Percentiles rank a stretch among this genome's conserved stretches.
Conservation (phyloP, 495 filamentous ascomycete genomes). For the Talaromyces trachyspermus region DNA sequence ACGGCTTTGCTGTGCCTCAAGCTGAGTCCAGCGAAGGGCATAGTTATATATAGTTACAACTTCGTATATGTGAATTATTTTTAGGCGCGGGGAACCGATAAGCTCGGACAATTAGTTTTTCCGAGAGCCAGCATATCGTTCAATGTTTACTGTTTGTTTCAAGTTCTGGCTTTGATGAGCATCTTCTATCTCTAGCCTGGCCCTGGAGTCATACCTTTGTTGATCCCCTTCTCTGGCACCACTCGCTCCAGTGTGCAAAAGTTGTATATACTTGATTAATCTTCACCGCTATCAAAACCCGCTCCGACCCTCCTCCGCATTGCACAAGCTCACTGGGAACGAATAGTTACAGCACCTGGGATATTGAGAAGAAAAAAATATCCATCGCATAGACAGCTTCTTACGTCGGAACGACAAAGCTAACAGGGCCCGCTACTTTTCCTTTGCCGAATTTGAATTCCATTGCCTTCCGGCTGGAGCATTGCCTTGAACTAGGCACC, state of each 20-base stretch:
- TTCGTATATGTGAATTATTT: too few species aligned
- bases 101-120: slow-evolving; percentile 2
- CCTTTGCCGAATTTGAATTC: not conserved
- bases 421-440: not conserved
- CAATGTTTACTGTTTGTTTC: slow-evolving; percentile 1
- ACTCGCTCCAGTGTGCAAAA: not conserved
- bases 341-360: too few species aligned
- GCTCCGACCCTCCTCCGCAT: slow-evolving; percentile 5
- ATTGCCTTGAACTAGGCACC: slow-evolving; percentile 10
- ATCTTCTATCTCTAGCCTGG: too few species aligned
- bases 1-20: too few species aligned
- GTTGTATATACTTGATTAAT: not conserved
- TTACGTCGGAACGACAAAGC: too few species aligned
- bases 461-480: not conserved
- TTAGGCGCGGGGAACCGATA: slow-evolving; percentile 4
- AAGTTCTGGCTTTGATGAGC: too few species aligned
- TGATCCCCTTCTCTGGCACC: not conserved
- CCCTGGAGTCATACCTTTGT: not conserved
- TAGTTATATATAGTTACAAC: too few species aligned
- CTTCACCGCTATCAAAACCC: not conserved
- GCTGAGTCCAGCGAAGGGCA: too few species aligned
- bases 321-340: not conserved
- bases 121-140: not conserved
- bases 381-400: too few species aligned
- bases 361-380: not conserved